These are phyloP conservation scores for Russula vinacea DNA, from an alignment of 768 basidiomycete genomes.

Conservation along the genomic window DNA sequence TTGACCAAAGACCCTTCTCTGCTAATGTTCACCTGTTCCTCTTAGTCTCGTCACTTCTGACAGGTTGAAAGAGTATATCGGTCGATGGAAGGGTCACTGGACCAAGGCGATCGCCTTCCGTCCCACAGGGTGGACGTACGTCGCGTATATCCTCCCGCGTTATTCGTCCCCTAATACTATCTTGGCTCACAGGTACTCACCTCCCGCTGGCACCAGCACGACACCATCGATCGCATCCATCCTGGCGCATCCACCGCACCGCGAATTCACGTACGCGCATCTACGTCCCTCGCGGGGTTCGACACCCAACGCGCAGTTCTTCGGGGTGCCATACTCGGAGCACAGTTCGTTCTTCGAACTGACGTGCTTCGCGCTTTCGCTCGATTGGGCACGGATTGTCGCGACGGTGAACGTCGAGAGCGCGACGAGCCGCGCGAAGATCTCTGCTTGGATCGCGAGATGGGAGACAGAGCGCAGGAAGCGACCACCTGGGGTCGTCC, in stretches of 20 bases:
- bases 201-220: slow-evolving; percentile 59
- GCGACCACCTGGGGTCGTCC: slow-evolving; percentile 41
- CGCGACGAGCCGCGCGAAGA: slow-evolving; percentile 70
- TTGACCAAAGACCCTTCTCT: slow-evolving; percentile 73
- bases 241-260: slow-evolving; percentile 62
- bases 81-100: slow-evolving; percentile 68
- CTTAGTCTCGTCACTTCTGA: slow-evolving; percentile 73
- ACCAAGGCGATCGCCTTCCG: slow-evolving; percentile 75
- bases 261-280: slow-evolving; percentile 65
- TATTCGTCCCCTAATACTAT: slow-evolving; percentile 6
- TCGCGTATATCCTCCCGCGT: slow-evolving; percentile 24
- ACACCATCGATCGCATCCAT: slow-evolving; percentile 64
- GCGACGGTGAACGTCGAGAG: slow-evolving; percentile 91
- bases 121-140: slow-evolving; percentile 96
- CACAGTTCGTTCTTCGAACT: slow-evolving; percentile 95
- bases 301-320: slow-evolving; percentile 64
- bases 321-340: slow-evolving; percentile 89
- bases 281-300: slow-evolving; percentile 71
- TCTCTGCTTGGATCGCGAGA: slow-evolving; percentile 82
- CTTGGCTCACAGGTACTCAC: slow-evolving; percentile 52
- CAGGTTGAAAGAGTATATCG: slow-evolving; percentile 70
- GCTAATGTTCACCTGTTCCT: slow-evolving; percentile 85
- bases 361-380: slow-evolving; percentile 89
- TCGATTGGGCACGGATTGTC: slow-evolving; percentile 85
- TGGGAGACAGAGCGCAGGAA: slow-evolving; percentile 83